Evolutionary conservation across 1,284 basidiomycete genomes (phyloP).

Genomic region (Moesziomyces antarcticus): DNA sequence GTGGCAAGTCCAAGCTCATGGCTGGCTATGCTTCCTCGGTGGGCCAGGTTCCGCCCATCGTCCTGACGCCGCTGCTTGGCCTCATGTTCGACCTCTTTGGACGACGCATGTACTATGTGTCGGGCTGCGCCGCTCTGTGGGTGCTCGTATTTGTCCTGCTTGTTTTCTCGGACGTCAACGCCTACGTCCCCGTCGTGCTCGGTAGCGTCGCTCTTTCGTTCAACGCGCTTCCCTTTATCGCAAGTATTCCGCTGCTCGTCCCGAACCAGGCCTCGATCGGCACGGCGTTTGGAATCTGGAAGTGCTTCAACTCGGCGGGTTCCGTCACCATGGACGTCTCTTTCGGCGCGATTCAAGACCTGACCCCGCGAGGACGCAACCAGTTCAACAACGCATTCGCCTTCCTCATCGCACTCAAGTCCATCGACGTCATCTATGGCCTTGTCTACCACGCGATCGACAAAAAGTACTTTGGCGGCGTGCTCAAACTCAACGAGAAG

Average conservation of each 20-base stretch:
- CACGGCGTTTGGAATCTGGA: conserved; percentile 70
- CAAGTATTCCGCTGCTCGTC: conserved; percentile 69
- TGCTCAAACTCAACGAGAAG: conserved; percentile 66
- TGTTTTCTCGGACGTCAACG: conserved; percentile 68
- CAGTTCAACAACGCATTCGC: conserved; percentile 69
- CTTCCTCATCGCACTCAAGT: conserved; percentile 70
- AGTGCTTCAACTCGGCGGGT: conserved; percentile 67
- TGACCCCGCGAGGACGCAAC: conserved; percentile 50
- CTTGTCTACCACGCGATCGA: conserved; percentile 66
- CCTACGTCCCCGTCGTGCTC: conserved; percentile 68
- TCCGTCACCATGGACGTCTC: conserved; percentile 68
- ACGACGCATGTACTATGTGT: conserved; percentile 56
- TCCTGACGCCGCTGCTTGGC: conserved; percentile 68
- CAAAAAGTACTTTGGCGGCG: conserved; percentile 64
- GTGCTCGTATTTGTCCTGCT: conserved; percentile 69
- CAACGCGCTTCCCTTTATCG: conserved; percentile 69
- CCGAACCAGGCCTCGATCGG: conserved; percentile 68
- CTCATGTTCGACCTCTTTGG: conserved; percentile 57
- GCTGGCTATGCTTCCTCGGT: conserved; percentile 70
- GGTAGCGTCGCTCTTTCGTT: conserved; percentile 67
- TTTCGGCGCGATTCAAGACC: conserved; percentile 69
- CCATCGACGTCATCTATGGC: conserved; percentile 67
- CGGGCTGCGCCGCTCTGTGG: conserved; percentile 66
- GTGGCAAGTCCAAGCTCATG: conserved; percentile 67
- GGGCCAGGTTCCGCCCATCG: conserved; percentile 69